Evolutionary conservation across 345 rosid species (phyloP), one percentile per base, ranked within the genome.

Genomic region (Populus nigra): DNA sequence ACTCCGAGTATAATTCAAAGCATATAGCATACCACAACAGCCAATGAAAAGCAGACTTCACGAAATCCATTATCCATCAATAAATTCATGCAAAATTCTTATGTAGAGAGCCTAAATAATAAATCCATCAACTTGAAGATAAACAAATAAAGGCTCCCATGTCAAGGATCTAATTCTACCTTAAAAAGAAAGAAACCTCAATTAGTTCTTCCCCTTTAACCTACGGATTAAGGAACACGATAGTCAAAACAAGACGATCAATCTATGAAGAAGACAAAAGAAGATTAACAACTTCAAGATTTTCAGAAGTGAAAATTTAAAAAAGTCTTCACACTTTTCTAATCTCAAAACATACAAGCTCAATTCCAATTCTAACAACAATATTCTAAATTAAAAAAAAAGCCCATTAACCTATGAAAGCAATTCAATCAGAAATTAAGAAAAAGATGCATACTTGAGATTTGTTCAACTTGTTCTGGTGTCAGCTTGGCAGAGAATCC

Each of bases 401-500:
- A 23, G 0, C 23, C 7, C 13, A 8, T 27, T 5, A 49, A 17
- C 41, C 10, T 31, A 5, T 20, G 6, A 20, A 20, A 69, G 7
- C 53, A 69, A 12, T 39, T 18, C 43, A 49, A 71, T 35, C 8
- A 7, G 11, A 18, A 13, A 18, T 15, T n/a, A n/a, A 18, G 13
- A 31, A 65, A 50, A 3, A 70, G 25, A 57, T 8, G 11, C 93
- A 31, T 85, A 95, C 98, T 89, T 1, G 90, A 87, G 1, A 93
- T 86, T 73, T 91, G 86, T 1, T 81, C 87, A 76, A 88, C 99
- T 80, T 92, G 97, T 65, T 84, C 86, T 11, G 92, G 90, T 5
- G 98, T 93, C 53, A 93, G 97, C 84, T 87, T 92, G 63, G 98
- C 97, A 8, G 98, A 92, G 79, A 96, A 96, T 15, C 99, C 97